These are phyloP conservation scores for Hsuehochloa calcarea DNA, from an alignment of 176 grass and related monocot genomes.

Conservation along the genomic window DNA sequence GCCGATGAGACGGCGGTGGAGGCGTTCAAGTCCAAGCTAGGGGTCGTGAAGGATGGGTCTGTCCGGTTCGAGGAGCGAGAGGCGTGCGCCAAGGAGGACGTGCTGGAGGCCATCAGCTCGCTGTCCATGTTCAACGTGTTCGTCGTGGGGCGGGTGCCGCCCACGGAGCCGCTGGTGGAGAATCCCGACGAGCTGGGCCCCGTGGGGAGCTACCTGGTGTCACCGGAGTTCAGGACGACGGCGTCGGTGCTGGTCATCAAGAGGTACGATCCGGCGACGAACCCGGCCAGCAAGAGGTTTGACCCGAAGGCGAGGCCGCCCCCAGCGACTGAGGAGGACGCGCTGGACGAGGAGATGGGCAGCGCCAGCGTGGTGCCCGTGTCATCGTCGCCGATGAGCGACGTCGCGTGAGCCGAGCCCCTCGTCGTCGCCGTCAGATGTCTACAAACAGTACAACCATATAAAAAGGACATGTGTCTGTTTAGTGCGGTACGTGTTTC, in stretches of 20 bases:
- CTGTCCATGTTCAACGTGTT: constrained; percentile 45
- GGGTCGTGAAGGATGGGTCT: constrained; percentile 15
- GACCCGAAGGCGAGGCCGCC: constrained; percentile 34
- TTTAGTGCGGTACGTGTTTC: too few relatives aligned
- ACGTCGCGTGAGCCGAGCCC: background rate
- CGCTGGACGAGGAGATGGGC: constrained; percentile 16
- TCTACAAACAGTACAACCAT: too few relatives aligned
- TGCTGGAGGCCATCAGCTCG: constrained; percentile 27
- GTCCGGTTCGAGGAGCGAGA: constrained; percentile 33
- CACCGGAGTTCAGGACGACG: constrained; percentile 53
- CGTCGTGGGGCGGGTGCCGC: constrained; percentile 46
- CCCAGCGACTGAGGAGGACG: constrained; percentile 28
- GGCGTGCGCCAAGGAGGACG: background rate
- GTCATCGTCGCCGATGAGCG: background rate
- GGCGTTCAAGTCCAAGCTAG: constrained; percentile 31
- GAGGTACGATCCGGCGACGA: constrained; percentile 45
- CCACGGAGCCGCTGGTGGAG: constrained; percentile 35
- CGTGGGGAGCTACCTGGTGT: constrained; percentile 57
- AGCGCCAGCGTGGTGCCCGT: background rate
- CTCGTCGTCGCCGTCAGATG: background rate
- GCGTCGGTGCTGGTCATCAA: constrained; percentile 56
- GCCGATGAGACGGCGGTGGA: constrained; percentile 39
- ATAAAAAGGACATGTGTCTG: too few relatives aligned
- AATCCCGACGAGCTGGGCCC: constrained; percentile 48
- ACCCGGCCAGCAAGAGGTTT: constrained; percentile 46